Evolutionary conservation across 1,139 yeast genomes (phyloP).

Genomic region (Torulaspora pretoriensis): DNA sequence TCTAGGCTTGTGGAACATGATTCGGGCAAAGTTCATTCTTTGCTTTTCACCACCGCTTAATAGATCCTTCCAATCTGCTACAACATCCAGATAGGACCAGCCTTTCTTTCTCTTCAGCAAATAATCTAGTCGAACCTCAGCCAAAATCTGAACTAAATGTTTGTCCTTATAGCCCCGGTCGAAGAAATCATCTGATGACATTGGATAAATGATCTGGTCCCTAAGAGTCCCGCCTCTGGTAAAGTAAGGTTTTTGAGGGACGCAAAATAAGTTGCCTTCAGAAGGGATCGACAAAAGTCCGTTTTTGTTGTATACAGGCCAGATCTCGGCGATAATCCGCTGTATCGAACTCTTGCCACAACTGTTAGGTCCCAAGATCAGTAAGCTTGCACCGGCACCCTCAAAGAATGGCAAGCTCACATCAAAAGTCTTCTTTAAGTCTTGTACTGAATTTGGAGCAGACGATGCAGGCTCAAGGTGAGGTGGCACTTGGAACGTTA

Average conservation of each 20-base stretch:
- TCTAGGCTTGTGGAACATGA: constrained; percentile 73
- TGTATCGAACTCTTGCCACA: constrained; percentile 87
- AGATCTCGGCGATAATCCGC: constrained; percentile 77
- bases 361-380: constrained; percentile 84
- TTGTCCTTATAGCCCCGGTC: constrained; percentile 68
- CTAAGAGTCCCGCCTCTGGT: constrained; percentile 74
- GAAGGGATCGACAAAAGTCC: constrained; percentile 81
- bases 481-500: constrained; percentile 60
- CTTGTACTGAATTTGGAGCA: constrained; percentile 26
- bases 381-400: constrained; percentile 56
- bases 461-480: constrained; percentile 26
- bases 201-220: constrained; percentile 85
- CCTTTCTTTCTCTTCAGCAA: constrained; percentile 48
- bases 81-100: constrained; percentile 40
- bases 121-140: constrained; percentile 77
- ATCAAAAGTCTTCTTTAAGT: constrained; percentile 24
- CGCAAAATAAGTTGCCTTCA: constrained; percentile 64
- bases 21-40: constrained; percentile 83
- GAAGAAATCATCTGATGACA: constrained; percentile 72
- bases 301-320: constrained; percentile 72
- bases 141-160: constrained; percentile 61
- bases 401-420: constrained; percentile 26
- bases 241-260: constrained; percentile 79
- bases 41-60: constrained; percentile 96
- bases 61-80: constrained; percentile 84